Evolutionary conservation across 768 basidiomycete genomes (phyloP), one percentile per base, ranked within the genome.

Genomic region (Russula sp.): DNA sequence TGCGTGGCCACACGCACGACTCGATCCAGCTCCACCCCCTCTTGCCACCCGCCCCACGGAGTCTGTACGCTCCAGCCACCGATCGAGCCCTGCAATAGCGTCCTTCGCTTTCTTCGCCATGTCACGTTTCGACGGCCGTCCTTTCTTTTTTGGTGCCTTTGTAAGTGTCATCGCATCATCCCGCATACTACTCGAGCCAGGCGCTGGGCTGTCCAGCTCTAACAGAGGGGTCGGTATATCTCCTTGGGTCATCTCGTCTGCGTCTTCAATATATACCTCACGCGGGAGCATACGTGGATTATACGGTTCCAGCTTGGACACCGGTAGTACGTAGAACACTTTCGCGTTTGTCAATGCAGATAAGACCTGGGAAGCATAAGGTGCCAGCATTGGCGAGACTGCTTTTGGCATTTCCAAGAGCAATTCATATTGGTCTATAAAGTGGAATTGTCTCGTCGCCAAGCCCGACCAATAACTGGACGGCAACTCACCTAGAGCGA

Each of bases 281-380:
- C 88, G 80, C 18, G 90, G 90, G 7, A 92, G 74, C 29, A 73
- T 73, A n/a, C 83, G 78, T 4, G 88, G 89, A 67, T 81, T 83
- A 68, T 81, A 74, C 0, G 87, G 73, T 29, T 74, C 72, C 9
- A 80, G 65, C 4, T 76, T 73, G 13, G 83, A 79, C 41, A 67
- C 66, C 0, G 90, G 90, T 34, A 86, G 72, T 51, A 90, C 73
- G 59, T 84, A 75, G 69, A 93, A 90, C 1, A 76, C 76, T 14
- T 75, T 69, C 32, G 77, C 77, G 36, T 77, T 70, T 39, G 81
- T 60, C 43, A 93, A 74, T 14, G 68, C 68, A 11, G 77, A 76
- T 32, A 85, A 70, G 41, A 88, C 71, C 50, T 80, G 80, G 29
- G 77, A 70, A 10, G 76, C 79, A 59, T 82, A 75, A 41, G 82